Evolutionary conservation across 2,329 filamentous ascomycete genomes (phyloP), one percentile per base, ranked within the genome.

Genomic region (Clarireedia paspali): DNA sequence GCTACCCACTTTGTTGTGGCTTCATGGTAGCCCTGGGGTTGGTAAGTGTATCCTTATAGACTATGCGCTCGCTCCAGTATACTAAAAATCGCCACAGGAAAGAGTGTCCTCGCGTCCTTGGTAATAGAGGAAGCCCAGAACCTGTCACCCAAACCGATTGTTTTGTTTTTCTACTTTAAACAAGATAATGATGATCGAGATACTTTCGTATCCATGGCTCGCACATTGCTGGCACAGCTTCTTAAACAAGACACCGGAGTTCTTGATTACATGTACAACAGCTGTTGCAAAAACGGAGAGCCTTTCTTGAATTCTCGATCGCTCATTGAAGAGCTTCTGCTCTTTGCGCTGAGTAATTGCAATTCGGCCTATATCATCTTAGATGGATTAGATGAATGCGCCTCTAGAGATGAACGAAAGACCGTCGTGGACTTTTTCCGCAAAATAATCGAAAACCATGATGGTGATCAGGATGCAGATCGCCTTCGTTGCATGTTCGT

Each of bases 381-480:
- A 42, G 74, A 76, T 61, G 74, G 74, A 0, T 57, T 76, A 20
- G 73, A 76, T 57, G 73, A 75, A 60, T 75, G 72, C 53, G 57
- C 63, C 7, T 46, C 52, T 46, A 34, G 30, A 12, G 56, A 61
- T 0, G 64, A 74, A 27, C 62, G 70, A 38, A 70, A 67, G 47
- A 53, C 63, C 14, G 68, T 73, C 20, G 42, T 67, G 7, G 50
- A 51, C 6, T 70, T 66, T 56, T 70, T 73, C 27, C 59, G 42
- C 15, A 60, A 52, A 10, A 57, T 48, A 6, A 56, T 49, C 50
- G 30, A 34, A 34, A 34, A 12, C 30, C 30, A 34, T 34, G 59
- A 53, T 39, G 20, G 50, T 46, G 42, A 46, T 30, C 14, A 55
- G 20, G 6, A 47, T 20, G 51, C 58, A 40, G 56, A 63, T 26